Percentiles rank a stretch among this genome's conserved stretches.
Evolutionary conservation across 495 filamentous ascomycete species (phyloP).

Genomic region (Lasiosphaeria ovina): DNA sequence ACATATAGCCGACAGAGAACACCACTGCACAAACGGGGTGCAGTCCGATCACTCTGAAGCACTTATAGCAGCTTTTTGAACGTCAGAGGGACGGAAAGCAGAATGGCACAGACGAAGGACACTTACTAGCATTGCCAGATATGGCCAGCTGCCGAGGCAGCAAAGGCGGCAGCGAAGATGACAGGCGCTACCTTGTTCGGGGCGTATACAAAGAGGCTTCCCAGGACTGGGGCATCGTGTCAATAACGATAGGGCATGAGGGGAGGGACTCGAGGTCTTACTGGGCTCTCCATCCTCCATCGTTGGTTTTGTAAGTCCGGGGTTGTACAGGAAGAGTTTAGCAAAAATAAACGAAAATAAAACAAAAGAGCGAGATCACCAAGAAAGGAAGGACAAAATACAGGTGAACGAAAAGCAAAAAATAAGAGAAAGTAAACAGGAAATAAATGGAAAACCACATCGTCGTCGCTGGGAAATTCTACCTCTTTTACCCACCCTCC

Average conservation of each 20-base stretch:
- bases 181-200: constrained; percentile 68
- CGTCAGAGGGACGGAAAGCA: not conserved
- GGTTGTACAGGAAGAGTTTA: too few species aligned
- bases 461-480: too few species aligned
- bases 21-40: constrained; percentile 27
- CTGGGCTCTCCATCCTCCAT: constrained; percentile 3
- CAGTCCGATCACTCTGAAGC: constrained; percentile 28
- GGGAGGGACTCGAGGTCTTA: not conserved
- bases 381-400: too few species aligned
- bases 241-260: not conserved
- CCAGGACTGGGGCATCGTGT: constrained; percentile 29
- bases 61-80: constrained; percentile 25
- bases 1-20: constrained; percentile 29
- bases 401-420: too few species aligned
- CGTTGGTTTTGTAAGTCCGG: not conserved
- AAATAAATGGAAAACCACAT: too few species aligned
- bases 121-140: constrained; percentile 58
- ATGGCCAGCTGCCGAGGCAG: constrained; percentile 54
- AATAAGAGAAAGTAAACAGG: too few species aligned
- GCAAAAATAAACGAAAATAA: too few species aligned
- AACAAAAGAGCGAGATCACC: too few species aligned
- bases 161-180: constrained; percentile 61
- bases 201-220: constrained; percentile 65
- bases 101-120: not conserved
- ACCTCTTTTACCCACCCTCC: too few species aligned